Evolutionary conservation across 805 yeast species (phyloP).

Genomic region (Ogataea siamensis): DNA sequence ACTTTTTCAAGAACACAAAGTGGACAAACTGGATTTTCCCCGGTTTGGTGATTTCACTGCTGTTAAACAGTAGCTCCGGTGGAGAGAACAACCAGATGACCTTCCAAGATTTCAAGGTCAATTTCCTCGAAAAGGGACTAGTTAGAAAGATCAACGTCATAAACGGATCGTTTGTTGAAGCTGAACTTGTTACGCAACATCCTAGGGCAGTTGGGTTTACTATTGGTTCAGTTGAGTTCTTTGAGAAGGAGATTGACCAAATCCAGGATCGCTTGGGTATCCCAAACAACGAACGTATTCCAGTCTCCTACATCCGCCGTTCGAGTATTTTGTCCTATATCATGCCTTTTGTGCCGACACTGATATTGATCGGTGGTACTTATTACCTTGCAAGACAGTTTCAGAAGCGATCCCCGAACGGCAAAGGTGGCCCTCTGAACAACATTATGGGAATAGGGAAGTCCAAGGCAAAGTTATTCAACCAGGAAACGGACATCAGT

Average conservation of each 20-base stretch:
- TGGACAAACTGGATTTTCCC: conserved; percentile 31
- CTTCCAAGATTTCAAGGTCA: conserved; percentile 86
- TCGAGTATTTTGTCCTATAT: conserved; percentile 63
- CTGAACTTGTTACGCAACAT: conserved; percentile 42
- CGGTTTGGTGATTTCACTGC: conserved; percentile 24
- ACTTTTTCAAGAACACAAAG: conserved; percentile 15
- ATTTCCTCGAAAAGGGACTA: conserved; percentile 70
- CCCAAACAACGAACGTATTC: conserved; percentile 64
- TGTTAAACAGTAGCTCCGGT: conserved; percentile 19
- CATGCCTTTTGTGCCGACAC: conserved; percentile 83
- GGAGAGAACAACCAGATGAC: conserved; percentile 49
- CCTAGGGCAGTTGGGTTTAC: conserved; percentile 50
- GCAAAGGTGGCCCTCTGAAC: conserved; percentile 64
- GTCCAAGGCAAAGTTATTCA: conserved; percentile 86
- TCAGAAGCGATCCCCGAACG: conserved; percentile 42
- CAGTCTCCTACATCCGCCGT: conserved; percentile 75
- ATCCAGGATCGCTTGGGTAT: conserved; percentile 72
- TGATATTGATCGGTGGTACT: conserved; percentile 83
- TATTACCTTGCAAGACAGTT: conserved; percentile 53
- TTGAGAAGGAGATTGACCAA: conserved; percentile 73
- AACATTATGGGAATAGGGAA: conserved; percentile 85
- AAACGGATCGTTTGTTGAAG: conserved; percentile 72
- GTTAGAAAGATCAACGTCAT: conserved; percentile 75
- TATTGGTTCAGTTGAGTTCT: conserved; percentile 86
- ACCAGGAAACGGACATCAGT: conserved; percentile 87